Evolutionary conservation across 352 stramenopile genomes (phyloP).

Genomic region (Salisapilia sapeloensis): DNA sequence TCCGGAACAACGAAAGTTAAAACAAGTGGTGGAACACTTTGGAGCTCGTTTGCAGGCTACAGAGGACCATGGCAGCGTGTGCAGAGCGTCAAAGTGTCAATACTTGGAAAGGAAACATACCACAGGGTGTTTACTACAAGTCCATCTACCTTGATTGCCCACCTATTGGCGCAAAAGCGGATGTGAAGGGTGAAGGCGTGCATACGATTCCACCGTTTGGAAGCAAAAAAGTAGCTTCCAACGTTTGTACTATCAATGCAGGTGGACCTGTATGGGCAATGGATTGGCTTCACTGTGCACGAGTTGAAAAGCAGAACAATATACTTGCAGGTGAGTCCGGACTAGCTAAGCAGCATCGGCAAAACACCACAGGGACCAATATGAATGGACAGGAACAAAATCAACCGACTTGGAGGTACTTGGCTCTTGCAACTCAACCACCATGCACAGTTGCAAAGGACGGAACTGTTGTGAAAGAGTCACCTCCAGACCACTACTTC

Average conservation of each 20-base stretch:
- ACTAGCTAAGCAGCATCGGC: constrained; percentile 2
- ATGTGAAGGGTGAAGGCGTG: too few species aligned
- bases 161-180: too few species aligned
- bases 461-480: constrained; percentile 35
- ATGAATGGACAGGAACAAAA: constrained; percentile 1
- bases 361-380: constrained; percentile 1
- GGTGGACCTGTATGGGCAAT: constrained; percentile 68
- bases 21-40: too few species aligned
- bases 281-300: constrained; percentile 33
- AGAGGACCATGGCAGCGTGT: too few species aligned
- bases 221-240: constrained; percentile 12
- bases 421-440: constrained; percentile 49
- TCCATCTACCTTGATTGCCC: too few species aligned
- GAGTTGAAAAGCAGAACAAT: constrained; percentile 4
- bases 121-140: too few species aligned
- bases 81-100: too few species aligned
- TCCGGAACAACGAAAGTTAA: too few species aligned
- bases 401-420: constrained; percentile 24
- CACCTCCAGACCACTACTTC: constrained; percentile 65
- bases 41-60: too few species aligned
- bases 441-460: constrained; percentile 33
- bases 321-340: constrained; percentile 4
- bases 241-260: constrained; percentile 37
- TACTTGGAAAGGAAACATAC: too few species aligned
- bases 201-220: constrained; percentile 34